These are phyloP conservation scores for Xenoacremonium recifei DNA, from an alignment of 2,329 filamentous ascomycete species.

Conservation along the genomic window DNA sequence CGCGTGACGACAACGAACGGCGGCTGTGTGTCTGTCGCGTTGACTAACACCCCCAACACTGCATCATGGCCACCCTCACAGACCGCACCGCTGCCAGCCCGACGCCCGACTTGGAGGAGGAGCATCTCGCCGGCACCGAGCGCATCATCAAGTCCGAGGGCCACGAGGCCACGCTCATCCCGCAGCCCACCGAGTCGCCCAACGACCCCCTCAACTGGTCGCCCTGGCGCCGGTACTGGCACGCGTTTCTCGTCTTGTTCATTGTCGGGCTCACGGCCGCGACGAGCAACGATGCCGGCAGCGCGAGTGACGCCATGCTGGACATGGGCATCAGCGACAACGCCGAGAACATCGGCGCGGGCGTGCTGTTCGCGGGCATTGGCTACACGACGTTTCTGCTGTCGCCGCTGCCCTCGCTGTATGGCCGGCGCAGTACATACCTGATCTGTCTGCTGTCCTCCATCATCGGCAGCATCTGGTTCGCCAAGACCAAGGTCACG, in stretches of 20 bases:
- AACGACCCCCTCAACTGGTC: constrained; percentile 11
- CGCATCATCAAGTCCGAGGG: constrained; percentile 5
- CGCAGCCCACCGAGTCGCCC: constrained; percentile 5
- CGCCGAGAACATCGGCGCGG: constrained; percentile 4
- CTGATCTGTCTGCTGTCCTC: constrained; percentile 8
- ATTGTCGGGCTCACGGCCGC: constrained; percentile 6
- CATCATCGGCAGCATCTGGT: constrained; percentile 6
- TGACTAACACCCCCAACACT: too few species aligned
- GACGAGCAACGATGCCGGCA: constrained; percentile 7
- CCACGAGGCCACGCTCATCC: constrained; percentile 6
- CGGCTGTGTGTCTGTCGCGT: too few species aligned
- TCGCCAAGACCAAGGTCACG: constrained; percentile 1
- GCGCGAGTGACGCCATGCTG: constrained; percentile 3
- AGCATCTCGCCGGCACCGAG: constrained; percentile 7
- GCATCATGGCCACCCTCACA: too few species aligned
- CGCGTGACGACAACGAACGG: too few species aligned
- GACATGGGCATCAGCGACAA: constrained; percentile 6
- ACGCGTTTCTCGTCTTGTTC: constrained; percentile 8
- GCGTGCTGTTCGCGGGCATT: constrained; percentile 7
- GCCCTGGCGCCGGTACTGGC: constrained; percentile 8
- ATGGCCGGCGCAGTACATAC: constrained; percentile 8
- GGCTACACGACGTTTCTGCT: constrained; percentile 7
- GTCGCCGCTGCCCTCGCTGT: constrained; percentile 5
- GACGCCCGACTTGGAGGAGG: not conserved
- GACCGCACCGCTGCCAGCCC: too few species aligned